phyloP scores from a whole-genome alignment of 495 filamentous ascomycete genomes.

The Acidomyces sp. region DNA sequence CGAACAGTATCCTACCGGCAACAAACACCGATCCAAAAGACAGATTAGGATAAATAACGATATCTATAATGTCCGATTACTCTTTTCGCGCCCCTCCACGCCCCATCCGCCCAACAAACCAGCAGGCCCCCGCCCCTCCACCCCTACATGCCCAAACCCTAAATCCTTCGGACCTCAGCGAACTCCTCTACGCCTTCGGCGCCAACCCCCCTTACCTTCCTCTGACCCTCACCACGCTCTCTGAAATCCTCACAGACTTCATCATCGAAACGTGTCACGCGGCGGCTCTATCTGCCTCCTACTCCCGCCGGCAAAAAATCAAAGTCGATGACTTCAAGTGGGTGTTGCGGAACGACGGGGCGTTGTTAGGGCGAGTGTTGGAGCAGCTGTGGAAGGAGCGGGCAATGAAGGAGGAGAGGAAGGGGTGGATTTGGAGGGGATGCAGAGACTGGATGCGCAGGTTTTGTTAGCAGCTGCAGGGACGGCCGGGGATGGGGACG shows the following conservation, averaged over 20 bases:
- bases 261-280: slow-evolving; percentile 76
- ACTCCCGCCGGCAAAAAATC: slow-evolving; percentile 80
- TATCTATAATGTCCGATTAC: too few species aligned
- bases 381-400: slow-evolving; percentile 73
- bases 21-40: too few species aligned
- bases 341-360: slow-evolving; percentile 67
- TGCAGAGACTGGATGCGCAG: slow-evolving; percentile 26
- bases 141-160: slow-evolving; percentile 72
- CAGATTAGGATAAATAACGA: too few species aligned
- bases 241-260: slow-evolving; percentile 82
- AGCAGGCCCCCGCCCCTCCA: slow-evolving; percentile 33
- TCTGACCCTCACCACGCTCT: slow-evolving; percentile 71
- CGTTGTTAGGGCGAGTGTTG: slow-evolving; percentile 78
- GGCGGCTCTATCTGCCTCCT: slow-evolving; percentile 65
- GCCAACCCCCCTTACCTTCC: slow-evolving; percentile 55
- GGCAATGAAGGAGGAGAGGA: slow-evolving; percentile 62
- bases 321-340: slow-evolving; percentile 98
- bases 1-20: too few species aligned
- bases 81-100: too few species aligned
- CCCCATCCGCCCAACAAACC: too few species aligned
- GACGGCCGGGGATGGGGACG: slow-evolving; percentile 11
- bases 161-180: slow-evolving; percentile 5
- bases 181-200: slow-evolving; percentile 78
- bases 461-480: slow-evolving; percentile 23
- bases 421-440: slow-evolving; percentile 47